Conservation (phyloP, 179 eudicot species). For the Patellifolia procumbens region DNA sequence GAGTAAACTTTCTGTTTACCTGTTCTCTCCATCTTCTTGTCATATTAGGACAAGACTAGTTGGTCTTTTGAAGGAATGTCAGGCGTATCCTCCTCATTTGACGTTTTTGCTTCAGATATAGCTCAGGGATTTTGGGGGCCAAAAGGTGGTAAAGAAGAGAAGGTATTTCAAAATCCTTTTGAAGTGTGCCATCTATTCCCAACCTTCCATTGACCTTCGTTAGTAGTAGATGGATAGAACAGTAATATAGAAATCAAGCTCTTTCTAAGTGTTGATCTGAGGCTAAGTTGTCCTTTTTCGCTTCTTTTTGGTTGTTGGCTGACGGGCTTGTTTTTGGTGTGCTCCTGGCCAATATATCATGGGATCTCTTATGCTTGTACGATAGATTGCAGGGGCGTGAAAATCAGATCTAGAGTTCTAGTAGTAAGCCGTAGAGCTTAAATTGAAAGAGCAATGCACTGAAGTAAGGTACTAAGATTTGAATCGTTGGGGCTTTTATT, state of each 20-base stretch:
- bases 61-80: not conserved
- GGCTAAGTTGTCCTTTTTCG: not conserved
- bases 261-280: not conserved
- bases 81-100: not conserved
- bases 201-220: not conserved
- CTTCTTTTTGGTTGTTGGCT: not conserved
- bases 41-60: constrained; percentile 3
- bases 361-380: no score
- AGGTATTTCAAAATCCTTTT: not conserved
- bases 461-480: no score
- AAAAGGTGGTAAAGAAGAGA: not conserved
- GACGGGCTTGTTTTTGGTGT: not conserved
- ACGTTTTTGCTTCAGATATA: not conserved
- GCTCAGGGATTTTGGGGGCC: not conserved
- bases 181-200: not conserved
- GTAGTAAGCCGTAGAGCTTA: no score
- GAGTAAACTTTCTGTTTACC: not conserved
- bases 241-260: not conserved
- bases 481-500: no score
- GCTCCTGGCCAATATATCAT: not conserved
- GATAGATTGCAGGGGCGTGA: no score
- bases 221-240: not conserved
- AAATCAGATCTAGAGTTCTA: no score
- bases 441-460: no score
- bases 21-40: not conserved